Base-by-base conservation (phyloP, 345 rosid genomes). In the Salix koriyanagi region DNA sequence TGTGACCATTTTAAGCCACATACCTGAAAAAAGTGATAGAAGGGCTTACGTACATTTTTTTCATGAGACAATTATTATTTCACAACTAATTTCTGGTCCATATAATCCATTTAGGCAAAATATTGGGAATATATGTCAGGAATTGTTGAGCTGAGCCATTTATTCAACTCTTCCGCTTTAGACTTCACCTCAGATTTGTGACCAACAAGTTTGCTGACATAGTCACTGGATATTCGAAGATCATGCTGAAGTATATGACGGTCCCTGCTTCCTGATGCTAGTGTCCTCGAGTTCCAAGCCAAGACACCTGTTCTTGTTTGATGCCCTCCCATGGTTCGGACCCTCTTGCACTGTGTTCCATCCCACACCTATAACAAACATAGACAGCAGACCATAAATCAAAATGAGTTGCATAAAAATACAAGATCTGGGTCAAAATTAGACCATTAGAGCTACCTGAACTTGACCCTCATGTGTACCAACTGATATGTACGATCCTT, bases 1-100 rank as follows among this genome's bases (percentile, higher is more conserved):
- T 90, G 94, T 41, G 98, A 93, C 98, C 98, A 96, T 86, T 93
- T 96, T 79, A 96, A 75, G 32, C 99, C 97, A 46, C 98, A 96
- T 21, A 96, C 91, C 91, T 88, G 84, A 26, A 44, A 32, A 69
- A 73, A 36, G 28, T 26, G 67, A 71, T 0, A 28, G 62, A 71
- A 21, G 56, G 19, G 50, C 26, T 72, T 8, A 48, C 37, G 15
- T 58, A 21, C 6, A 15, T 37, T 72, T 14, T 7, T 16, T 13
- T 21, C 23, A 14, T 12, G 19, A 34, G 15, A 65, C 37, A 65
- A 15, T 9, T 28, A 13, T 6, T 21, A 14, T 66, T 66, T 39
- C 70, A 13, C 28, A 69, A 42, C 56, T n/a, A 28, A 44, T 12
- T 44, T 14, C 18, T 13, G 23, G 25, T 67, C 26, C 25, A 67